Percentiles rank a stretch among this genome's conserved stretches.
Evolutionary conservation across 208 protist species (phyloP).

Genomic region (Leishmania lainsoni): DNA sequence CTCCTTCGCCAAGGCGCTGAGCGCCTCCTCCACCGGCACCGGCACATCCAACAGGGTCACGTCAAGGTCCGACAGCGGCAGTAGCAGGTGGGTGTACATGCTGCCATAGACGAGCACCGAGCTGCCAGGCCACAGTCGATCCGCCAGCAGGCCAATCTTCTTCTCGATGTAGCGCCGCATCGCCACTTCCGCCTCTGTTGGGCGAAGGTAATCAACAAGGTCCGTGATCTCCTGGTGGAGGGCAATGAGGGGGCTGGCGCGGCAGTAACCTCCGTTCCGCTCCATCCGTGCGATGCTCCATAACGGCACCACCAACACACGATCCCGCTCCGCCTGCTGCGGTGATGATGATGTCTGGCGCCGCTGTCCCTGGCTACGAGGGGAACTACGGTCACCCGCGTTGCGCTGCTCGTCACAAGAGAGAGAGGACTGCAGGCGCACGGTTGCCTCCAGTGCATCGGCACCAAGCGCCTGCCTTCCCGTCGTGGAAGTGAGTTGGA

Average conservation of each 20-base stretch:
- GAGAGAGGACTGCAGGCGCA: conserved; percentile 4
- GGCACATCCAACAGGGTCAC: conserved; percentile 75
- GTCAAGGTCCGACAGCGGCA: conserved; percentile 88
- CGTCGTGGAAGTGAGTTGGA: conserved; percentile 15
- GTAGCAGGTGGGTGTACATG: conserved; percentile 82
- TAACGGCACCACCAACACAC: conserved; percentile 34
- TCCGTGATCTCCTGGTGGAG: conserved; percentile 89
- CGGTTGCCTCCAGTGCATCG: conserved; percentile 50
- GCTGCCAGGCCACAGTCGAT: conserved; percentile 78
- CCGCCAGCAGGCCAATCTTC: conserved; percentile 50
- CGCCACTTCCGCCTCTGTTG: conserved; percentile 76
- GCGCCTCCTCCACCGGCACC: conserved; percentile 60
- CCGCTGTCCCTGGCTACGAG: neutral
- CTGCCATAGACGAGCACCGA: conserved; percentile 87
- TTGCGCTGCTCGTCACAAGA: neutral
- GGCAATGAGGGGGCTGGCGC: conserved; percentile 52
- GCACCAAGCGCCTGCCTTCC: conserved; percentile 17
- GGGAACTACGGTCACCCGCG: neutral
- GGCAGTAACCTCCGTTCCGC: conserved; percentile 58
- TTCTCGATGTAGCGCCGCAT: conserved; percentile 78
- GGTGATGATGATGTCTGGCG: conserved; percentile 10
- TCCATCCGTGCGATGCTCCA: conserved; percentile 43
- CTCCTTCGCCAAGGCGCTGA: conserved; percentile 60
- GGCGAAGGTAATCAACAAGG: conserved; percentile 76
- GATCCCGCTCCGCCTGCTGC: neutral